Evolutionary conservation across 306 rosid genomes (phyloP).

Genomic region (Cicer yamashitae): DNA sequence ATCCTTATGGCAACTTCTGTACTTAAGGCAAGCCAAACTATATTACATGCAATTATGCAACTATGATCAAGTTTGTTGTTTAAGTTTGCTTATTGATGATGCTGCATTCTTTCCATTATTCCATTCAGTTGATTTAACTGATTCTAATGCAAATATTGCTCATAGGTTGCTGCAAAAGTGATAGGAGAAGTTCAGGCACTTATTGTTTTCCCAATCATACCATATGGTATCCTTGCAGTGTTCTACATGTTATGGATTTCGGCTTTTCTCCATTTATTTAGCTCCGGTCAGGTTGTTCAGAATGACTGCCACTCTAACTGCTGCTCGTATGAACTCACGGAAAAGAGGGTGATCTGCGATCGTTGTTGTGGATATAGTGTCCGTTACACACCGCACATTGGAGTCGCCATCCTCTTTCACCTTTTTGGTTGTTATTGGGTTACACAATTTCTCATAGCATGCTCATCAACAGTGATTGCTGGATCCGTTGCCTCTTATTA

Average conservation of each 20-base stretch:
- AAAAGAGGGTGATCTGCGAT: constrained; percentile 73
- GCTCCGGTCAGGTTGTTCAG: constrained; percentile 88
- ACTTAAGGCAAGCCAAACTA: constrained; percentile 73
- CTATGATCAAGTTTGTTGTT: constrained; percentile 29
- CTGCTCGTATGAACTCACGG: constrained; percentile 74
- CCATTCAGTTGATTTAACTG: constrained; percentile 28
- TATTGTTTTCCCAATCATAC: constrained; percentile 79
- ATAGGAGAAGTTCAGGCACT: constrained; percentile 94
- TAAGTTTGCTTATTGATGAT: constrained; percentile 12
- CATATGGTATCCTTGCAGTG: constrained; percentile 80
- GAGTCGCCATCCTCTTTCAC: constrained; percentile 85
- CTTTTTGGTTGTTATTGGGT: constrained; percentile 94
- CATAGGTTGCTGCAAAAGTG: constrained; percentile 93
- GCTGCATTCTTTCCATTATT: constrained; percentile 10
- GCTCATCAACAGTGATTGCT: constrained; percentile 92
- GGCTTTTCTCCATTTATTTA: constrained; percentile 82
- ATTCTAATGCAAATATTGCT: constrained; percentile 36
- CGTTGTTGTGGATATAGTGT: constrained; percentile 86
- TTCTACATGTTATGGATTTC: constrained; percentile 94
- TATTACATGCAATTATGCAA: constrained; percentile 26
- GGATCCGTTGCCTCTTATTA: constrained; percentile 96
- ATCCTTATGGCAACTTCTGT: constrained; percentile 96
- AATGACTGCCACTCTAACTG: constrained; percentile 81
- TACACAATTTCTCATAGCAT: constrained; percentile 84
- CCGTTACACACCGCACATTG: constrained; percentile 82